These are phyloP conservation scores for Didymella exigua DNA, from an alignment of 2,329 filamentous ascomycete genomes.

Conservation along the genomic window DNA sequence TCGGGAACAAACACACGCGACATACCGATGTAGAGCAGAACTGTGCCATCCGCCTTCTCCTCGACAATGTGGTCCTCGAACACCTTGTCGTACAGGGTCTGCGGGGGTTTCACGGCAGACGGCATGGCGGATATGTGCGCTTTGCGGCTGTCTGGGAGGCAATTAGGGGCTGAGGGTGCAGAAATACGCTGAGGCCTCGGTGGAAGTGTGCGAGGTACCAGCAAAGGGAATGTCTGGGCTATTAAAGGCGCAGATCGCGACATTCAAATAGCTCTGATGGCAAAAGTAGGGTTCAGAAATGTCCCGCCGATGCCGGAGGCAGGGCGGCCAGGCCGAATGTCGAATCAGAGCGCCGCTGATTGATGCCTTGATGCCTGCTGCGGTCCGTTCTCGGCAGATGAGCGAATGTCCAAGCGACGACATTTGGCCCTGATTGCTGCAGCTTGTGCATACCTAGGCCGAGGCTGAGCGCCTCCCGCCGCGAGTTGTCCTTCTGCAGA, in stretches of 20 bases:
- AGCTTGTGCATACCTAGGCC: conserved; percentile 7
- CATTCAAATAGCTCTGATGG: conserved; percentile 34
- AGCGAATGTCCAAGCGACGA: not conserved
- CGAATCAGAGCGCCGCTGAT: conserved; percentile 35
- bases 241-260: conserved; percentile 34
- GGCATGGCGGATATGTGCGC: conserved; percentile 67
- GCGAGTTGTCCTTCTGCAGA: conserved; percentile 6
- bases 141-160: conserved; percentile 6
- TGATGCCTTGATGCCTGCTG: not conserved
- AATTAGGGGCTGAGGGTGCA: conserved; percentile 6
- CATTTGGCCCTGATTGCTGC: not conserved
- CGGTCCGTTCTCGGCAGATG: conserved; percentile 16
- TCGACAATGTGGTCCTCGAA: conserved; percentile 93
- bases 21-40: conserved; percentile 90
- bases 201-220: conserved; percentile 3
- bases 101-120: conserved; percentile 70
- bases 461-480: conserved; percentile 6
- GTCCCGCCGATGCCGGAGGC: conserved; percentile 40
- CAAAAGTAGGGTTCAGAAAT: conserved; percentile 36
- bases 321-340: conserved; percentile 23
- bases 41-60: conserved; percentile 90
- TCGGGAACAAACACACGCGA: conserved; percentile 13
- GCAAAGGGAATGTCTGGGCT: conserved; percentile 10
- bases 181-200: conserved; percentile 3
- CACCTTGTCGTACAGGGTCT: conserved; percentile 97